Conservation (phyloP, 108 stramenopile genomes). For the Fragilariopsis cylindrus region DNA sequence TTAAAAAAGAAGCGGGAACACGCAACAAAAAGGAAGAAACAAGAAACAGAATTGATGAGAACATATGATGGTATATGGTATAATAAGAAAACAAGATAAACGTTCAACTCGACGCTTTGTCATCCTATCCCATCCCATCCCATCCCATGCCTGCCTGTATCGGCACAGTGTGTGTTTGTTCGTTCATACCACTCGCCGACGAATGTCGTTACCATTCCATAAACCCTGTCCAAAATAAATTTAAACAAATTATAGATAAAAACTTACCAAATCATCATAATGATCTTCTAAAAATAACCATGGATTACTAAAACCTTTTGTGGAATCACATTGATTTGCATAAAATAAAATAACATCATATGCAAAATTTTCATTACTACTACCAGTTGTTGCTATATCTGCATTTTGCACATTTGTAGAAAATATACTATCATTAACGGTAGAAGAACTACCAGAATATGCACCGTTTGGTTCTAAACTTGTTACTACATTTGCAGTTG, state of each 20-base stretch:
- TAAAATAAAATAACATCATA: constrained; percentile 32
- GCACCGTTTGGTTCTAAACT: neutral
- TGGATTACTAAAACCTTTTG: constrained; percentile 9
- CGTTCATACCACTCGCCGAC: too few species aligned
- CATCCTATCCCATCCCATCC: too few species aligned
- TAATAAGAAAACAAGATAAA: too few species aligned
- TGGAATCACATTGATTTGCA: constrained; percentile 22
- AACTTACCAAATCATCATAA: constrained; percentile 18
- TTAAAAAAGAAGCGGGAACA: too few species aligned
- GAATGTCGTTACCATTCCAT: too few species aligned
- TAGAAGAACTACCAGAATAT: neutral
- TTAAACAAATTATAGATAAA: too few species aligned
- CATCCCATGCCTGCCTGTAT: too few species aligned
- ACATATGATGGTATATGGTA: neutral
- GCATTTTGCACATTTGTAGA: neutral
- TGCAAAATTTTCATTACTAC: constrained; percentile 10
- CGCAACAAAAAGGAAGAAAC: neutral
- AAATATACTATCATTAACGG: neutral
- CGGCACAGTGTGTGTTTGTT: too few species aligned
- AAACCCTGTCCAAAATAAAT: too few species aligned
- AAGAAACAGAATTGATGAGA: neutral
- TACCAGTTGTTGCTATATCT: neutral
- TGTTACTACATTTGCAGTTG: neutral
- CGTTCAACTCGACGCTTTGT: too few species aligned
- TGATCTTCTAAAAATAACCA: constrained; percentile 37